Evolutionary conservation across 176 grass and related monocot genomes (phyloP), one percentile per base, ranked within the genome.

Genomic region (Otatea glauca): DNA sequence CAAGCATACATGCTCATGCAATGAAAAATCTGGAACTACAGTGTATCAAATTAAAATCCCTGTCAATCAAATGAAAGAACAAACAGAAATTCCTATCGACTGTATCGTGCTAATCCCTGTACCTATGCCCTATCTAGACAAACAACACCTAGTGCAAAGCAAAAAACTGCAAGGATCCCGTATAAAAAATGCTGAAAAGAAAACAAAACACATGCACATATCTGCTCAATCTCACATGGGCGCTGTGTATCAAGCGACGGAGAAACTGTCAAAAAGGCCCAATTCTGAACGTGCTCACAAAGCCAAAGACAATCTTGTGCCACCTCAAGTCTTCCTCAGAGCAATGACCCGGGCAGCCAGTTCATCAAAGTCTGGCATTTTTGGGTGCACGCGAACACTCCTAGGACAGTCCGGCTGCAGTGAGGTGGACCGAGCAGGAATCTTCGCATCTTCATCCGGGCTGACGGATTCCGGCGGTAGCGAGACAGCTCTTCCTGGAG

Each of bases 281-380:
- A 29, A 59, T 68, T 87, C 80, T 70, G 43, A 69, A 83, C 70
- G 35, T 69, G n/a, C n/a, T n/a, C n/a, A n/a, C n/a, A n/a, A 59
- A 34, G 41, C 67, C 37, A 56, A 21, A 45, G 10, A 6, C 62
- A 58, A 74, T 67, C 21, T 51, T 68, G 35, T 78, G n/a, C n/a
- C n/a, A 60, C 60, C 41, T 90, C 54, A 90, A 58, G 64, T 79
- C 53, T 90, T 86, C 59, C 79, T 88, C 49, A 92, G 71, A 23
- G 85, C 88, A 74, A 81, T 83, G 50, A 95, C 68, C 45, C 79
- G 80, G 50, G 90, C 93, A 74, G 85, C 88, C 79, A 92, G 74
- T 66, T 92, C 88, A 68, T 94, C 93, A 32, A 81, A 94, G 61
- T 88, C 83, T 1, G 88, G 90, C 75, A 90, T 85, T 70, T 74